Percentiles rank a stretch among this genome's conserved stretches.
phyloP scores from a whole-genome alignment of 2,329 filamentous ascomycete genomes.

The Alternaria burnsii region DNA sequence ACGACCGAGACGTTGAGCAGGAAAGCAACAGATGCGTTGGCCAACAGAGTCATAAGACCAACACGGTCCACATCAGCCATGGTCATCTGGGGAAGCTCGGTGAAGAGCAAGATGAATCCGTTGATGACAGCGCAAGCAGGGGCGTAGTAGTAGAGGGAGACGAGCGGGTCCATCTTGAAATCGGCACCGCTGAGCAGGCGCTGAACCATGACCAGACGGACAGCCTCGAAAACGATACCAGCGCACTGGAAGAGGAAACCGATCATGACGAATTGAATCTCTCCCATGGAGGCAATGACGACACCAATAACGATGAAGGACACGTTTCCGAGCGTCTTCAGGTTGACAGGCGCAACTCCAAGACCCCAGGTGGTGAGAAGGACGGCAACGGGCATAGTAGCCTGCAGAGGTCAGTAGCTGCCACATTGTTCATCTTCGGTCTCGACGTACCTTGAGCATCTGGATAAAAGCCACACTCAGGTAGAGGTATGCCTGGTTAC shows the following conservation, averaged over 20 bases:
- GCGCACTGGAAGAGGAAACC: slow-evolving; percentile 82
- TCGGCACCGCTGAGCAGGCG: slow-evolving; percentile 81
- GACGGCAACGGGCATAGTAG: slow-evolving; percentile 93
- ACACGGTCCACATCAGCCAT: slow-evolving; percentile 77
- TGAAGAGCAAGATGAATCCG: slow-evolving; percentile 73
- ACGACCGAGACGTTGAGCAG: slow-evolving; percentile 85
- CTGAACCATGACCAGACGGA: slow-evolving; percentile 85
- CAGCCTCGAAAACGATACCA: slow-evolving; percentile 82
- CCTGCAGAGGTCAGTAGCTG: slow-evolving; percentile 59
- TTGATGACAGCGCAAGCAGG: slow-evolving; percentile 87
- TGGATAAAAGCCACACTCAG: slow-evolving; percentile 97
- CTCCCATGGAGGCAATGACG: slow-evolving; percentile 90
- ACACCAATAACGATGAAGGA: slow-evolving; percentile 95
- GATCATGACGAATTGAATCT: slow-evolving; percentile 88
- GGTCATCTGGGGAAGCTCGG: slow-evolving; percentile 75
- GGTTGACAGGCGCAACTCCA: slow-evolving; percentile 81
- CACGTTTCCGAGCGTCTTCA: slow-evolving; percentile 90
- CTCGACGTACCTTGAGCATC: slow-evolving; percentile 86
- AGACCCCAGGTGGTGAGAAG: slow-evolving; percentile 89
- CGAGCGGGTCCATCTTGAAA: slow-evolving; percentile 91
- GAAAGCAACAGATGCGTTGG: slow-evolving; percentile 82
- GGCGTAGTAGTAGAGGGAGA: slow-evolving; percentile 90
- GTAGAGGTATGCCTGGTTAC: slow-evolving; percentile 95
- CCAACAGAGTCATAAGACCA: slow-evolving; percentile 74
- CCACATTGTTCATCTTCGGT: background rate